phyloP scores from a whole-genome alignment of 2,329 filamentous ascomycete species.

The Aaosphaeria arxii region DNA sequence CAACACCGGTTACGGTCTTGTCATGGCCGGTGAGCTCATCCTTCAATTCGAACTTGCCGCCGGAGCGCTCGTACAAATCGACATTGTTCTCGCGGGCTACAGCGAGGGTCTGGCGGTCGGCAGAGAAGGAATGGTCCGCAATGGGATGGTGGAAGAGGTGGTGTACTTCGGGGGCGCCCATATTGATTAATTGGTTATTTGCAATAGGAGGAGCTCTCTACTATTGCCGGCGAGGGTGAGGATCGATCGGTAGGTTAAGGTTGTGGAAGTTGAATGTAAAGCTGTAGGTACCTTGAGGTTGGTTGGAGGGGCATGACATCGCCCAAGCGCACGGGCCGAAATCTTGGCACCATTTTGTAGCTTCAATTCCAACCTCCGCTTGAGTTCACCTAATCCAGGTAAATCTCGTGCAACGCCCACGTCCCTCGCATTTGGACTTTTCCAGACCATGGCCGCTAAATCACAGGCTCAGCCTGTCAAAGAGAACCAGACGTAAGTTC shows the following conservation, averaged over 20 bases:
- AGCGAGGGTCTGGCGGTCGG: slow-evolving; percentile 82
- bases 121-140: slow-evolving; percentile 96
- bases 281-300: not conserved
- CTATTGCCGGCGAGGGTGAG: slow-evolving; percentile 49
- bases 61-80: slow-evolving; percentile 77
- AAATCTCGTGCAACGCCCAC: too few relatives aligned
- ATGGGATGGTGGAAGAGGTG: slow-evolving; percentile 97
- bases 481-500: slow-evolving; percentile 5
- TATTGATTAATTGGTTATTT: slow-evolving; percentile 43
- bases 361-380: not conserved
- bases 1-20: slow-evolving; percentile 93
- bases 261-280: slow-evolving; percentile 1
- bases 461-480: too few relatives aligned
- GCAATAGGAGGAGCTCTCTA: slow-evolving; percentile 98
- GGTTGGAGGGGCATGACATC: slow-evolving; percentile 3
- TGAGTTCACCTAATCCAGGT: too few relatives aligned
- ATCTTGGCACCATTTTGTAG: slow-evolving; percentile 4
- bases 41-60: slow-evolving; percentile 74
- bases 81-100: slow-evolving; percentile 88
- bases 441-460: too few relatives aligned
- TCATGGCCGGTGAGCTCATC: slow-evolving; percentile 96
- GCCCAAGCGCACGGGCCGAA: slow-evolving; percentile 1
- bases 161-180: slow-evolving; percentile 87
- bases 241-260: not conserved
- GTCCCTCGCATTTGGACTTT: too few relatives aligned